Evolutionary conservation across 352 stramenopile genomes (phyloP), one percentile per base, ranked within the genome.

Genomic region (Phytophthora aleatoria): DNA sequence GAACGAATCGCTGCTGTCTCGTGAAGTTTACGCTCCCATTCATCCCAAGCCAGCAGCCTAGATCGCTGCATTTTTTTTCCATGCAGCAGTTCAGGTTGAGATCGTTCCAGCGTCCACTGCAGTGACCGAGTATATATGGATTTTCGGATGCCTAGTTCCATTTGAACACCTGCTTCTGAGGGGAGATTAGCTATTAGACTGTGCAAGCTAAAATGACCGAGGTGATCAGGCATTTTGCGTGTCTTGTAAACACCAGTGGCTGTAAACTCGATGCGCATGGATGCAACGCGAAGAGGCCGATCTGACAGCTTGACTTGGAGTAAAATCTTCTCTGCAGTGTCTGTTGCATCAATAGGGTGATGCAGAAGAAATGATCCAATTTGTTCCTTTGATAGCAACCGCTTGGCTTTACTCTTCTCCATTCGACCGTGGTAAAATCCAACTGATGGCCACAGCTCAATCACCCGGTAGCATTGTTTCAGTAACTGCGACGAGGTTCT

Each of bases 401-500:
- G 24, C 6, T 71, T 84, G 0, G 72, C 79, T 15, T 74, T 47
- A n/a, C 33, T 53, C 38, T 50, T 76, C 6, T 45, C 61, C 2
- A 89, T 5, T 2, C 30, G 24, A 5, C 78, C 78, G 36, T 89
- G 76, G 20, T 87, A 89, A 50, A 76, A 91, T 3, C 82, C 79
- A 41, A 89, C 77, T 11, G 57, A 64, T 1, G 74, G 71, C 76
- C 70, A 81, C 24, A 89, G 27, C 30, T 89, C 82, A n/a, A 91
- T 64, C 10, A 61, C 39, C 31, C 77, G 78, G 41, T 77, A 87
- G 49, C 76, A 88, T 5, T 56, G 44, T 44, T 76, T 72, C 10
- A 90, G 38, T 39, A 74, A 24, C 20, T 53, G 28, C n/a, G 61
- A 49, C 9, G 69, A 57, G 41, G 41, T 69, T 48, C 41, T 60